These are phyloP conservation scores for Linum trigynum DNA, from an alignment of 345 rosid species.

Conservation along the genomic window DNA sequence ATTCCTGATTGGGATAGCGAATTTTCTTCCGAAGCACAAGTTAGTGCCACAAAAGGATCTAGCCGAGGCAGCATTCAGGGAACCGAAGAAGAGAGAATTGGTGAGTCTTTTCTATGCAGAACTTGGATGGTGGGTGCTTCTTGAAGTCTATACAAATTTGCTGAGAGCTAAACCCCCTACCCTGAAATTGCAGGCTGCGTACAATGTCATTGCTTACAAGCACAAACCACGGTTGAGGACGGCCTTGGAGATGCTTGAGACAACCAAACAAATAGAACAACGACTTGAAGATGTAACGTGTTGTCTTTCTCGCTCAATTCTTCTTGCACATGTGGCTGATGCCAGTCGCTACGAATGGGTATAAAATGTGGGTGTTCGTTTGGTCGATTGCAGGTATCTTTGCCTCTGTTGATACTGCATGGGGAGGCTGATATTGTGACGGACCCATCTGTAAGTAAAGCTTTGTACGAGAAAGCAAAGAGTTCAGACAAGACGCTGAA, in stretches of 20 bases:
- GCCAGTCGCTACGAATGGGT: neutral
- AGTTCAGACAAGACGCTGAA: conserved; percentile 65
- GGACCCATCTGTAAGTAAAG: conserved; percentile 84
- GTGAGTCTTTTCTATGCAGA: conserved; percentile 25
- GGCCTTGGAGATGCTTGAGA: conserved; percentile 67
- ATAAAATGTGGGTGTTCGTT: neutral
- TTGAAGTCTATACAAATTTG: neutral
- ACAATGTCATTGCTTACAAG: conserved; percentile 67
- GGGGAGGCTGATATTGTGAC: conserved; percentile 82
- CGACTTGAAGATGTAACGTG: conserved; percentile 43
- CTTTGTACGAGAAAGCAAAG: conserved; percentile 64
- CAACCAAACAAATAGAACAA: conserved; percentile 64
- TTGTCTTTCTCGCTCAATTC: neutral
- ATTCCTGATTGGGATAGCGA: conserved; percentile 61
- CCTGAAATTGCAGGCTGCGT: conserved; percentile 42
- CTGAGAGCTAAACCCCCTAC: neutral
- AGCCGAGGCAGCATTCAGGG: conserved; percentile 72
- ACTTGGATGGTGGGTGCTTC: conserved; percentile 9
- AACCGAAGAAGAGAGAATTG: conserved; percentile 47
- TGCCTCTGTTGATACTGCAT: conserved; percentile 73
- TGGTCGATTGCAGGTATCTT: conserved; percentile 42
- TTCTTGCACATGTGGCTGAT: neutral
- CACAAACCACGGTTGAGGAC: conserved; percentile 69
- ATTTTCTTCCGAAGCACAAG: conserved; percentile 66
- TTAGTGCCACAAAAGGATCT: conserved; percentile 82